Conservation (phyloP, 371 early-diverging fungal species). For the Mortierella sp. region DNA sequence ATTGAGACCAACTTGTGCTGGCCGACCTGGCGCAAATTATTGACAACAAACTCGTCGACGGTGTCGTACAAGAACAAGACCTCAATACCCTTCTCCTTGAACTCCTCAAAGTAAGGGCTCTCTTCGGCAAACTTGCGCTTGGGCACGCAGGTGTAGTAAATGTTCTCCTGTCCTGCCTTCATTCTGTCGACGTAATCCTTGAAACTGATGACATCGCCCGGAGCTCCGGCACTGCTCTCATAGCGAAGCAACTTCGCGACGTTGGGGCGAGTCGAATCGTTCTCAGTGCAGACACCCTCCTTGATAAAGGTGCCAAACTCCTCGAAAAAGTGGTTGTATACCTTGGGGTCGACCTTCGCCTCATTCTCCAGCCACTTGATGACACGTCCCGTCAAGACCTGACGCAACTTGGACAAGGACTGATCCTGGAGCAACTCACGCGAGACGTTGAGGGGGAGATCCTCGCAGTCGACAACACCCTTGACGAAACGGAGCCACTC, state of each 20-base stretch:
- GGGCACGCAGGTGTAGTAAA: conserved; percentile 92
- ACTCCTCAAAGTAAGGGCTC: conserved; percentile 92
- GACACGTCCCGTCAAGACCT: conserved; percentile 79
- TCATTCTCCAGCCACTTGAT: conserved; percentile 84
- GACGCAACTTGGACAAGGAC: conserved; percentile 78
- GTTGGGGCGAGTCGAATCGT: conserved; percentile 73
- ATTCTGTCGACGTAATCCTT: conserved; percentile 92
- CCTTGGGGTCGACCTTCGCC: conserved; percentile 75
- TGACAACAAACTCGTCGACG: conserved; percentile 94
- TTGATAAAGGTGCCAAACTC: conserved; percentile 89
- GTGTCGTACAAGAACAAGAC: conserved; percentile 90
- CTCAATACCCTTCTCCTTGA: conserved; percentile 79
- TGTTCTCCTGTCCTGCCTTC: conserved; percentile 92
- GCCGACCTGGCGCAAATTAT: conserved; percentile 79
- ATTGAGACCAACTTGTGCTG: conserved; percentile 87
- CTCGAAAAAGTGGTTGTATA: conserved; percentile 88
- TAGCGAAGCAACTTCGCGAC: conserved; percentile 91
- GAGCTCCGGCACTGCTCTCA: conserved; percentile 75
- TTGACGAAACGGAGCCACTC: conserved; percentile 86
- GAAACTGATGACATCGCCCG: conserved; percentile 79
- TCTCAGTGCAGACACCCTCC: conserved; percentile 92
- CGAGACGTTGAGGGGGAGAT: conserved; percentile 97
- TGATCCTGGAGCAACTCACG: conserved; percentile 97
- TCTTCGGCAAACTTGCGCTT: conserved; percentile 82
- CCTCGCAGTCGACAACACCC: conserved; percentile 97